Base-by-base conservation (phyloP, 179 eudicot species). In the Carnegiea gigantea region DNA sequence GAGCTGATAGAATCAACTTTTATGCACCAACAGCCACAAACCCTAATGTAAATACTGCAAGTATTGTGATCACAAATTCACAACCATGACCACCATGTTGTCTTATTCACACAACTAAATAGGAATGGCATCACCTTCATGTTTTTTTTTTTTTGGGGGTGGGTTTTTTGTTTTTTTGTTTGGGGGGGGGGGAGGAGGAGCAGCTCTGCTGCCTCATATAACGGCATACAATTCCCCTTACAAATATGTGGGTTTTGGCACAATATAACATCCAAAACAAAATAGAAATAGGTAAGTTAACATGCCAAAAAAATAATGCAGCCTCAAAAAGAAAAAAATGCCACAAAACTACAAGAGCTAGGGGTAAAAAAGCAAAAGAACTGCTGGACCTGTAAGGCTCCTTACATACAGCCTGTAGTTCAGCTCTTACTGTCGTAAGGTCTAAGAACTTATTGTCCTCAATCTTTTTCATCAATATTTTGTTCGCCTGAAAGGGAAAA, bases 301-400 rank as follows among this genome's bases (percentile, higher is more conserved):
- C 46, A 79, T 44, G 49, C 54, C 51, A 67, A 6, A 70, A 40
- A 33, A 86, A 40, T 62, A 11, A 51, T 11, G 57, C 57, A 13
- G 57, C 57, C 57, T 7, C 44, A 40, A 40, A 67, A 6, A 64
- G 44, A 28, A 33, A 86, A 40, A 53, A 11, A 51, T 11, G 57
- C 57, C 14, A 17, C 57, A 1, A 51, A 51, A 12, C 17, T 46
- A 40, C n/a, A 62, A 70, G 24, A 23, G 59, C 30, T 17, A 65
- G 18, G 40, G 40, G 72, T 21, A 75, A 83, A 76, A 21, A 62
- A 23, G 26, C 68, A 54, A 77, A 70, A 78, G 65, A 64, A 71
- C 43, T 43, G 43, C 75, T 36, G 83, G 79, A 96, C 99, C 99
- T 94, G 93, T 96, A 96, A 81, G 99, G 99, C 88, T 96, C 99